Percentiles rank a stretch among this genome's conserved stretches.
phyloP scores from a whole-genome alignment of 2,329 filamentous ascomycete genomes.

The Botrytis deweyae region DNA sequence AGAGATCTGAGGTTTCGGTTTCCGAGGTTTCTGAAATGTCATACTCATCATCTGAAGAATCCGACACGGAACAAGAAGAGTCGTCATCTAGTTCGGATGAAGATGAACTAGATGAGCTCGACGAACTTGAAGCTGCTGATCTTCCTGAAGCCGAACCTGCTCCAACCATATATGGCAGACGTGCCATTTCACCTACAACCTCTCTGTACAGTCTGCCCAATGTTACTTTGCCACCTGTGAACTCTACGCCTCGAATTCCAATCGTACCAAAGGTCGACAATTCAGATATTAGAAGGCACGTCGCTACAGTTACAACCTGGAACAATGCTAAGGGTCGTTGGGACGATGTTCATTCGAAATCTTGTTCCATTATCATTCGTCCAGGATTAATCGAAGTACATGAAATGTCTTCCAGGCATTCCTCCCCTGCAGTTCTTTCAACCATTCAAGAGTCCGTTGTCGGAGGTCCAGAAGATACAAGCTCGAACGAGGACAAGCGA shows the following conservation, averaged over 20 bases:
- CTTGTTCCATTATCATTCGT: slow-evolving; percentile 56
- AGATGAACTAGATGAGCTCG: slow-evolving; percentile 16
- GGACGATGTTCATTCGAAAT: slow-evolving; percentile 55
- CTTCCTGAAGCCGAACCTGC: slow-evolving; percentile 15
- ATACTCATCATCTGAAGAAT: slow-evolving; percentile 57
- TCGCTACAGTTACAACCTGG: slow-evolving; percentile 61
- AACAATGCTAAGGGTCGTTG: slow-evolving; percentile 58
- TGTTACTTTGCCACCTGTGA: slow-evolving; percentile 69
- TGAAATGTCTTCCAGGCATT: slow-evolving; percentile 42
- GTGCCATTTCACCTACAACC: slow-evolving; percentile 17
- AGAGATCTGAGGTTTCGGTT: slow-evolving; percentile 51
- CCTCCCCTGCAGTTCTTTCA: slow-evolving; percentile 9
- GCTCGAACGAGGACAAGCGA: slow-evolving; percentile 36
- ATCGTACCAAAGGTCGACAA: slow-evolving; percentile 42
- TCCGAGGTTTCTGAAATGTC: slow-evolving; percentile 68
- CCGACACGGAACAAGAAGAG: slow-evolving; percentile 22
- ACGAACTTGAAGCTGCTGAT: slow-evolving; percentile 21
- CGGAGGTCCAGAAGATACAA: slow-evolving; percentile 27
- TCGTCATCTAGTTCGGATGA: slow-evolving; percentile 21
- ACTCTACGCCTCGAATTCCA: slow-evolving; percentile 76
- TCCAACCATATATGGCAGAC: slow-evolving; percentile 21
- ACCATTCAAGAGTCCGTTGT: slow-evolving; percentile 21
- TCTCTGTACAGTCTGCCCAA: slow-evolving; percentile 23
- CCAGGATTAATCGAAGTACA: slow-evolving; percentile 61
- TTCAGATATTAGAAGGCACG: slow-evolving; percentile 45